Evolutionary conservation across 1,139 yeast genomes (phyloP).

Genomic region (Pneumocystis jirovecii): DNA sequence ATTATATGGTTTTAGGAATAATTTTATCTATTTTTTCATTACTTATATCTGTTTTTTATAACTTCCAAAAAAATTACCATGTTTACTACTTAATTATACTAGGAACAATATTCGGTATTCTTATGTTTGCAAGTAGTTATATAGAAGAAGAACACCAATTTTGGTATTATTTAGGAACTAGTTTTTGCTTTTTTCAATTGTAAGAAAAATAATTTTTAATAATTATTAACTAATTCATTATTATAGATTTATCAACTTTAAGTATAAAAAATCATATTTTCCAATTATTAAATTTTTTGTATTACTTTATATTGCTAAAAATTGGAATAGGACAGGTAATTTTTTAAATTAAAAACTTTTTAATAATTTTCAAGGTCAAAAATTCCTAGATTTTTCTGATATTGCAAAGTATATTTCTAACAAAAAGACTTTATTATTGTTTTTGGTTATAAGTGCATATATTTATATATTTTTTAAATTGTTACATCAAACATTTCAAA

Average conservation of each 20-base stretch:
- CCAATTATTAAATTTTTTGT: neutral
- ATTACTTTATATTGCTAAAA: conserved; percentile 31
- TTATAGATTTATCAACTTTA: neutral
- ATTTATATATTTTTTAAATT: neutral
- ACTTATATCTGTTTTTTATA: conserved; percentile 2
- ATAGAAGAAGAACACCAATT: conserved; percentile 96
- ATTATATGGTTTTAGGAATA: conserved; percentile 35
- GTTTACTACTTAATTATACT: conserved; percentile 20
- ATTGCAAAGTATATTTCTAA: conserved; percentile 25
- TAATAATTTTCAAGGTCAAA: conserved; percentile 52
- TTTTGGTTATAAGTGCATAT: conserved; percentile 32
- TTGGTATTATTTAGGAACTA: conserved; percentile 72
- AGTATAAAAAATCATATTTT: neutral
- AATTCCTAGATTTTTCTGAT: conserved; percentile 40
- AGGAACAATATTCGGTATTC: conserved; percentile 34
- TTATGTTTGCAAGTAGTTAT: conserved; percentile 76
- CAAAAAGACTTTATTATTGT: conserved; percentile 25
- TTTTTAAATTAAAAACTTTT: conserved; percentile 67
- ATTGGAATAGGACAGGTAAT: neutral
- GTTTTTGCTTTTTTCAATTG: conserved; percentile 20
- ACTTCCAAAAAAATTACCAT: conserved; percentile 10
- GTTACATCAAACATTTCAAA: neutral
- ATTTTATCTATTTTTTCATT: conserved; percentile 20
- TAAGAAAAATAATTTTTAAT: neutral
- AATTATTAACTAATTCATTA: neutral